Base-by-base conservation (phyloP, 371 early-diverging fungal species). In the Entomophthora muscae region DNA sequence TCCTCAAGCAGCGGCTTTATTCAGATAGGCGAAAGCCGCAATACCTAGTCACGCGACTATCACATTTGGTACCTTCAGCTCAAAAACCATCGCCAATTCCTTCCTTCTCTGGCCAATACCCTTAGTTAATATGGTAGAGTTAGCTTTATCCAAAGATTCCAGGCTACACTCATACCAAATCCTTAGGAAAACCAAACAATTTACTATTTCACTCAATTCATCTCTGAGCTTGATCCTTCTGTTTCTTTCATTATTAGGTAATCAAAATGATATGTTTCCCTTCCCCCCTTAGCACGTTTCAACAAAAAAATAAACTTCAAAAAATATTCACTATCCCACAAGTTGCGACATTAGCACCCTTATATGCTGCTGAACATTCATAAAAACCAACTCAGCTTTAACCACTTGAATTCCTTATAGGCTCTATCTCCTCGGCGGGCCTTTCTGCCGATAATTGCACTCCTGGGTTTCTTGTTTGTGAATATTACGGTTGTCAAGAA, bases 401-500 rank as follows among this genome's bases (percentile, higher is more conserved):
- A 17, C 42, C 42, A 42, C 5, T 10, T 42, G 10, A 42, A 42
- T 5, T 17, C 42, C 42, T 5, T 42, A 10, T 42, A 42, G 42
- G 42, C 42, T 42, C 42, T 42, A 42, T 17, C 5, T 5, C 42
- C 42, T 5, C 42, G 5, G 17, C 17, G 10, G 42, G 17, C 5
- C 5, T 10, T 10, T 17, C 42, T 42, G 10, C 5, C 10, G 42
- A 42, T 17, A 17, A 32, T 22, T 58, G 59, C 22, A 58, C 28
- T 3, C 59, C 59, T 30, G 59, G 59, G 21, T 58, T 27, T 30
- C 31, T 58, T 22, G 12, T 58, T 30, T 58, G 59, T 31, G 59
- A 58, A 21, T 58, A 58, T 30, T 58, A 30, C 22, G 59, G 59
- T 28, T 58, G 59, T 32, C 24, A 28, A 32, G 13, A 58, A 58